Conservation (phyloP, 2,329 filamentous ascomycete species). For the Exophiala lecanii-corni region DNA sequence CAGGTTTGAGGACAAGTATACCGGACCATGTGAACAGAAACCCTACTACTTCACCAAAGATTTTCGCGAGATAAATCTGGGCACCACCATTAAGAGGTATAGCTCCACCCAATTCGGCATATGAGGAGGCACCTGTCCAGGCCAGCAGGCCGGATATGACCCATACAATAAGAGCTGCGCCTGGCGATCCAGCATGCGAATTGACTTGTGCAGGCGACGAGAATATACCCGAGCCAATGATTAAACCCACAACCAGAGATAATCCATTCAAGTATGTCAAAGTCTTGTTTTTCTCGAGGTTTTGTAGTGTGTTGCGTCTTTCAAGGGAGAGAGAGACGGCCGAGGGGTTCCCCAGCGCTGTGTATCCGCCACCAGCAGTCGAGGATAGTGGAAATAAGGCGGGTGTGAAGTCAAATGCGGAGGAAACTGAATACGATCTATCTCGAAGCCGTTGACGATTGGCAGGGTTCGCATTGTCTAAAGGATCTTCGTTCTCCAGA, state of each 20-base stretch:
- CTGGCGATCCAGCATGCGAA: constrained; percentile 82
- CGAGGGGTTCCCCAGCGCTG: constrained; percentile 74
- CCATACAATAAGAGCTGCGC: constrained; percentile 88
- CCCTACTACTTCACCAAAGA: constrained; percentile 86
- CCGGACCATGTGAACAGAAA: constrained; percentile 97
- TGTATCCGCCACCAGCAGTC: constrained; percentile 68
- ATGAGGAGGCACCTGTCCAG: constrained; percentile 93
- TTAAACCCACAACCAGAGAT: constrained; percentile 83
- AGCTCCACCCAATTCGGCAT: constrained; percentile 90
- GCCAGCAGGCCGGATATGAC: constrained; percentile 82
- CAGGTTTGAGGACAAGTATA: constrained; percentile 88
- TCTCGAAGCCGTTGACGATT: constrained; percentile 43
- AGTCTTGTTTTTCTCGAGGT: constrained; percentile 90
- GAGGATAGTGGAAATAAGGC: constrained; percentile 90
- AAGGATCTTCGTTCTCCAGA: constrained; percentile 78
- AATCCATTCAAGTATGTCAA: constrained; percentile 91
- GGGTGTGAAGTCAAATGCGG: constrained; percentile 90
- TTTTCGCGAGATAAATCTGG: constrained; percentile 92
- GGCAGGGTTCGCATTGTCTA: constrained; percentile 53
- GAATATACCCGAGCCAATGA: constrained; percentile 96
- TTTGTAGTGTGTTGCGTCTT: constrained; percentile 60
- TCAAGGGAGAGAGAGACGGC: constrained; percentile 42
- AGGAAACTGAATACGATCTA: constrained; percentile 84
- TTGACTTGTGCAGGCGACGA: constrained; percentile 92
- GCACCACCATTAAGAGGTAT: constrained; percentile 93